Evolutionary conservation across 2,329 filamentous ascomycete genomes (phyloP).

Genomic region (Sporothrix dimorphospora): DNA sequence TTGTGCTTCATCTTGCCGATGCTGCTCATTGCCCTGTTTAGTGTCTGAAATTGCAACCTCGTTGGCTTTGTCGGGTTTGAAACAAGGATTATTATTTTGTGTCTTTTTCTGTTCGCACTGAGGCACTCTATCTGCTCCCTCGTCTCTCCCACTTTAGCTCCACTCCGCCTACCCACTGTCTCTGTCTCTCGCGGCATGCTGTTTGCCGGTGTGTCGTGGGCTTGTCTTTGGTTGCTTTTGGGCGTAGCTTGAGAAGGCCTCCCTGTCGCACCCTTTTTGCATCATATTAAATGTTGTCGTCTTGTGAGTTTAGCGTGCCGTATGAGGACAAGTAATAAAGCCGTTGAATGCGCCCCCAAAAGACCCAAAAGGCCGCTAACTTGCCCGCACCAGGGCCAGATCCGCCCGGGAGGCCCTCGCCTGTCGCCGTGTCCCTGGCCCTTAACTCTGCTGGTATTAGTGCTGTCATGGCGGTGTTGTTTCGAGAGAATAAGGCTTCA

Average conservation of each 20-base stretch:
- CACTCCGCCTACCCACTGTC: background rate
- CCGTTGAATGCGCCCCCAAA: conserved; percentile 4
- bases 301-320: background rate
- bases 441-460: background rate
- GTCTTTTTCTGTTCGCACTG: too few relatives aligned
- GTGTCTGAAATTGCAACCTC: background rate
- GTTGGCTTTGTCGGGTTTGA: background rate
- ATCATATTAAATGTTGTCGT: background rate
- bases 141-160: conserved; percentile 8
- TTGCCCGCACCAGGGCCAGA: background rate
- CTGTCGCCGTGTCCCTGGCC: background rate
- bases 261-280: background rate
- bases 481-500: background rate
- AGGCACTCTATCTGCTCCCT: background rate
- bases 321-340: conserved; percentile 8
- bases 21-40: background rate
- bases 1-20: background rate
- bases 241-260: too few relatives aligned
- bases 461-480: background rate
- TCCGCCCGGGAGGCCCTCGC: background rate
- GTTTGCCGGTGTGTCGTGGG: conserved; percentile 9
- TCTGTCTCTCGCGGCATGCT: background rate
- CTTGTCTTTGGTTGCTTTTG: background rate
- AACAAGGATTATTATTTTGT: background rate
- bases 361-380: background rate